Conservation (phyloP, 1,139 yeast genomes). For the Yamadazyma sp. region DNA sequence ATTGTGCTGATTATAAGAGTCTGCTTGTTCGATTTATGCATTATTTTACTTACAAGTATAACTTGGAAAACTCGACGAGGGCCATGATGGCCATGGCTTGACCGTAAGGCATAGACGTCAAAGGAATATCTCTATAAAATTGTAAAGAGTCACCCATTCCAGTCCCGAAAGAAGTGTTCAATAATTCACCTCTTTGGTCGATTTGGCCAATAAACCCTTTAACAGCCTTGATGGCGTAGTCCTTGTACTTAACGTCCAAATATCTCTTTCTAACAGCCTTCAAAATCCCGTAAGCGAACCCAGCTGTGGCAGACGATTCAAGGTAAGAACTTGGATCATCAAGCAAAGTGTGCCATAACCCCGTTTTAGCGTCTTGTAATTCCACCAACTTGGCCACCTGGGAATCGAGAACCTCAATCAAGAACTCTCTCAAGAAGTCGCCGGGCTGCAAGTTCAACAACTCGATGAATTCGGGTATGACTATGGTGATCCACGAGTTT, state of each 20-base stretch:
- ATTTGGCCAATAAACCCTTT: conserved; percentile 27
- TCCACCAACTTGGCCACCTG: conserved; percentile 25
- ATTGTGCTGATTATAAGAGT: no score
- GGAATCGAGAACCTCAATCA: conserved; percentile 26
- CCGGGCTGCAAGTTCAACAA: conserved; percentile 24
- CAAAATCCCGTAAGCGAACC: conserved; percentile 34
- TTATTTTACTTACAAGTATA: conserved; percentile 16
- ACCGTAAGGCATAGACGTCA: conserved; percentile 36
- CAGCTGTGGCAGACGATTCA: conserved; percentile 36
- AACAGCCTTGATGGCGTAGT: conserved; percentile 24
- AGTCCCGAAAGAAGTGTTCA: conserved; percentile 34
- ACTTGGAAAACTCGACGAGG: conserved; percentile 24
- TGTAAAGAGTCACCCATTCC: conserved; percentile 32
- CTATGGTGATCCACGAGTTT: conserved; percentile 36
- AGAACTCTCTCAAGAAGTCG: conserved; percentile 23
- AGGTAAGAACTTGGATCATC: conserved; percentile 29
- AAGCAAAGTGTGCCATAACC: conserved; percentile 33
- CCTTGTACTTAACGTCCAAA: conserved; percentile 20
- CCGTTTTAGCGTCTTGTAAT: conserved; percentile 24
- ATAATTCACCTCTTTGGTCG: conserved; percentile 27
- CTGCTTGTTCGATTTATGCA: no score
- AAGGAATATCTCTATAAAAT: conserved; percentile 31
- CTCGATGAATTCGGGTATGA: conserved; percentile 33
- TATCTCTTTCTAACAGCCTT: conserved; percentile 25
- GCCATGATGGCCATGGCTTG: conserved; percentile 40